Conservation (phyloP, 495 filamentous ascomycete genomes). For the Xylaria scruposa region DNA sequence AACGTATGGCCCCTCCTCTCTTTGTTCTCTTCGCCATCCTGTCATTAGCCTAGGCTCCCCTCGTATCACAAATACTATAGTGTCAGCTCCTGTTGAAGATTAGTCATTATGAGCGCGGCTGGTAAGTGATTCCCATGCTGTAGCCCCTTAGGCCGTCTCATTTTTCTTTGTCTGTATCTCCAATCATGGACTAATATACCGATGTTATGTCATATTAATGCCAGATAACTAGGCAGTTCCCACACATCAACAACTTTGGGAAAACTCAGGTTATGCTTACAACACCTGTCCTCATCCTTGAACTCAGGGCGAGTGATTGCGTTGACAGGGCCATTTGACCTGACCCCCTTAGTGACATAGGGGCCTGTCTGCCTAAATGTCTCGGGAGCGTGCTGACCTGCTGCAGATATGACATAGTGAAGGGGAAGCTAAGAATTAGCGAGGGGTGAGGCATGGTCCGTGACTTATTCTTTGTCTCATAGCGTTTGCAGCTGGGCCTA, state of each 20-base stretch:
- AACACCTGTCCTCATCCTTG: not conserved
- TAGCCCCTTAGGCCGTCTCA: slow-evolving; percentile 4
- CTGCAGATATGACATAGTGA: slow-evolving; percentile 21
- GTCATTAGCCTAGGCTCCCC: slow-evolving; percentile 4
- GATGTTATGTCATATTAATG: not conserved
- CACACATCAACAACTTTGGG: not conserved
- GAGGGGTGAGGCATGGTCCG: not conserved
- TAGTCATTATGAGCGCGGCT: not conserved
- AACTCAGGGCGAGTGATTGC: not conserved
- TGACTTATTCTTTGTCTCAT: slow-evolving; percentile 26
- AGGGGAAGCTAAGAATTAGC: slow-evolving; percentile 3
- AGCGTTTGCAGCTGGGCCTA: slow-evolving; percentile 21
- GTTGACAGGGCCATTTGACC: not conserved
- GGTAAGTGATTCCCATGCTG: not conserved
- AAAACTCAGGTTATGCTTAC: not conserved
- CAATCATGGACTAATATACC: slow-evolving; percentile 9
- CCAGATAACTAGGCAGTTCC: not conserved
- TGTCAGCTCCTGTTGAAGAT: not conserved
- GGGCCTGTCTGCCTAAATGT: slow-evolving; percentile 14
- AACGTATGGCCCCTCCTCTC: not conserved
- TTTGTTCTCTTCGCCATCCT: slow-evolving; percentile 19
- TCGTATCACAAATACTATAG: slow-evolving; percentile 1
- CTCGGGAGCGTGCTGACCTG: slow-evolving; percentile 23
- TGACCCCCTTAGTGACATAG: not conserved
- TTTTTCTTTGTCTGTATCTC: slow-evolving; percentile 13